Evolutionary conservation across 768 basidiomycete genomes (phyloP).

Genomic region (Psilocybe subaeruginosa): DNA sequence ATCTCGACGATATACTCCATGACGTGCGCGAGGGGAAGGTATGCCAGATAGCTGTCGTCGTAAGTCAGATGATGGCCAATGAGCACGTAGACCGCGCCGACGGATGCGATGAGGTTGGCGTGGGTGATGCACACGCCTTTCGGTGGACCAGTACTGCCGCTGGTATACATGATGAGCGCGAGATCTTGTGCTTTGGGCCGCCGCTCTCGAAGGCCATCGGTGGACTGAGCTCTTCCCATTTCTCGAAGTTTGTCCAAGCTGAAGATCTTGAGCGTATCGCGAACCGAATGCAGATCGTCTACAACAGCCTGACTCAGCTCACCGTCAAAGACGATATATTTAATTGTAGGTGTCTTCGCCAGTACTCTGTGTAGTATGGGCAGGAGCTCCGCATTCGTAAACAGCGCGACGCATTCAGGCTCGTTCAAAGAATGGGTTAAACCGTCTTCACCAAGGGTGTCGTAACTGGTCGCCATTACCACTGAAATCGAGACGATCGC

Average conservation of each 20-base stretch:
- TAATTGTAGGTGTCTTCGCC: slow-evolving; percentile 72
- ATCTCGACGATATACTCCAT: slow-evolving; percentile 95
- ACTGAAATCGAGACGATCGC: slow-evolving; percentile 79
- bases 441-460: slow-evolving; percentile 91
- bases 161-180: slow-evolving; percentile 73
- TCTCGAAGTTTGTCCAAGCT: slow-evolving; percentile 73
- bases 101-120: slow-evolving; percentile 80
- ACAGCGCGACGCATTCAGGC: slow-evolving; percentile 81
- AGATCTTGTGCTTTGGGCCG: slow-evolving; percentile 45
- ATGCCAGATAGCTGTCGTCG: slow-evolving; percentile 81
- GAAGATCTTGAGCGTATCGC: slow-evolving; percentile 63
- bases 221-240: slow-evolving; percentile 58
- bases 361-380: slow-evolving; percentile 75
- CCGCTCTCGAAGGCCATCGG: slow-evolving; percentile 51
- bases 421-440: slow-evolving; percentile 87
- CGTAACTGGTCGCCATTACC: slow-evolving; percentile 93
- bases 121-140: slow-evolving; percentile 95
- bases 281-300: slow-evolving; percentile 56
- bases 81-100: slow-evolving; percentile 77
- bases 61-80: slow-evolving; percentile 66
- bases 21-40: slow-evolving; percentile 93
- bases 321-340: slow-evolving; percentile 87
- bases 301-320: slow-evolving; percentile 52
- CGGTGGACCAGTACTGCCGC: slow-evolving; percentile 91
- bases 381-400: slow-evolving; percentile 92